Percentiles rank a stretch among this genome's conserved stretches.
phyloP scores from a whole-genome alignment of 2,329 filamentous ascomycete species.

The Aureobasidium sp. region DNA sequence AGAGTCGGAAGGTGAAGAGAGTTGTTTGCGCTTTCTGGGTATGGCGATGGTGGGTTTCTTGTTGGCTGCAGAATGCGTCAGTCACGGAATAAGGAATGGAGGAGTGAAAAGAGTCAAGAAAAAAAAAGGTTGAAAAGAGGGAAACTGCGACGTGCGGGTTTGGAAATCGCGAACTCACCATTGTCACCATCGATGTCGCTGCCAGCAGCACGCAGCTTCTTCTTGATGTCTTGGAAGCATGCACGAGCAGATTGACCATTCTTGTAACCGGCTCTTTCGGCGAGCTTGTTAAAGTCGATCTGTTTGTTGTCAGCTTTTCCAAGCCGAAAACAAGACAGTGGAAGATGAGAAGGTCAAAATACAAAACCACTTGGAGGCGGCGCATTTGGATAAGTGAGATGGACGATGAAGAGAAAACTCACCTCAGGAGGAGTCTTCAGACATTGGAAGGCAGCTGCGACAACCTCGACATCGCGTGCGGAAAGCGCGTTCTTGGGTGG shows the following conservation, averaged over 20 bases:
- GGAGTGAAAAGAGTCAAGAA: neutral
- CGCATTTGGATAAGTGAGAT: too few relatives aligned
- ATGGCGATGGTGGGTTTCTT: slow-evolving; percentile 1
- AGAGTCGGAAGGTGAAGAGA: neutral
- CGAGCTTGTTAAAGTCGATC: slow-evolving; percentile 33
- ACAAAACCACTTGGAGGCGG: neutral
- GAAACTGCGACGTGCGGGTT: neutral
- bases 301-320: slow-evolving; percentile 12
- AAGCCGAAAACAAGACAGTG: neutral
- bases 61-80: neutral
- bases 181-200: slow-evolving; percentile 7
- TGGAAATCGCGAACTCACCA: neutral
- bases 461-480: slow-evolving; percentile 15
- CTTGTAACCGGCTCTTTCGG: slow-evolving; percentile 27
- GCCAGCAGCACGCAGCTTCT: slow-evolving; percentile 23
- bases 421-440: slow-evolving; percentile 14
- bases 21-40: neutral
- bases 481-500: slow-evolving; percentile 11
- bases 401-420: neutral
- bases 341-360: neutral
- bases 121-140: neutral
- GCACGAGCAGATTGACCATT: slow-evolving; percentile 27
- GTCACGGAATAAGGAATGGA: neutral
- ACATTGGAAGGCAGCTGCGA: slow-evolving; percentile 13
- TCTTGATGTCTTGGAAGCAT: slow-evolving; percentile 28